Conservation (phyloP, 371 early-diverging fungal genomes). For the Rhizopus delemar region DNA sequence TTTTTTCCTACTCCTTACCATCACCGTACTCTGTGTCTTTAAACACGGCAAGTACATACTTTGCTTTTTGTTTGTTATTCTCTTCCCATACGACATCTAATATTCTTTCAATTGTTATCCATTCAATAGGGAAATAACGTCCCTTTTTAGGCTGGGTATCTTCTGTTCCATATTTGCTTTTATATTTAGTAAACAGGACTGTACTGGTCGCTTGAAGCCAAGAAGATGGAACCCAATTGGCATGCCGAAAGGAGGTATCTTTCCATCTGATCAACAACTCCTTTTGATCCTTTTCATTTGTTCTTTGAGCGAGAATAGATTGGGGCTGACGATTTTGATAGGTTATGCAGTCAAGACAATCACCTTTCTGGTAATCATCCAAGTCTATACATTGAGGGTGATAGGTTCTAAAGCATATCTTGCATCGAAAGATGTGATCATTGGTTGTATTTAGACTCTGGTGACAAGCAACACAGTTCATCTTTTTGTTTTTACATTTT, state of each 20-base stretch:
- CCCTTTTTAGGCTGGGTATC: constrained; percentile 23
- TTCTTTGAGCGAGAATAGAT: constrained; percentile 6
- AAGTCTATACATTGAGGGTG: constrained; percentile 37
- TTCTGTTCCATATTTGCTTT: constrained; percentile 19
- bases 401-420: constrained; percentile 37
- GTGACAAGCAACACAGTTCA: constrained; percentile 16
- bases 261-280: constrained; percentile 59
- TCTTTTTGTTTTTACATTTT: constrained; percentile 8
- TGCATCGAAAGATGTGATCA: constrained; percentile 36
- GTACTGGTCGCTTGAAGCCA: constrained; percentile 41
- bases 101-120: constrained; percentile 50
- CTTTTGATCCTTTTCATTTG: neutral
- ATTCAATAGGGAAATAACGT: constrained; percentile 26
- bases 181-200: constrained; percentile 26
- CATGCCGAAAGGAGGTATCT: constrained; percentile 51
- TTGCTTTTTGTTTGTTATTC: constrained; percentile 25
- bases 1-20: constrained; percentile 26
- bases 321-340: constrained; percentile 17
- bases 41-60: constrained; percentile 48
- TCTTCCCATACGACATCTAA: constrained; percentile 43
- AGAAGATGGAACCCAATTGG: constrained; percentile 55
- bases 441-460: neutral
- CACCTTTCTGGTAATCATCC: constrained; percentile 32
- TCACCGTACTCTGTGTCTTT: constrained; percentile 51
- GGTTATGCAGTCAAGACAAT: constrained; percentile 42